Conservation (phyloP, 768 basidiomycete genomes). For the Pleurotus tuber-regium region DNA sequence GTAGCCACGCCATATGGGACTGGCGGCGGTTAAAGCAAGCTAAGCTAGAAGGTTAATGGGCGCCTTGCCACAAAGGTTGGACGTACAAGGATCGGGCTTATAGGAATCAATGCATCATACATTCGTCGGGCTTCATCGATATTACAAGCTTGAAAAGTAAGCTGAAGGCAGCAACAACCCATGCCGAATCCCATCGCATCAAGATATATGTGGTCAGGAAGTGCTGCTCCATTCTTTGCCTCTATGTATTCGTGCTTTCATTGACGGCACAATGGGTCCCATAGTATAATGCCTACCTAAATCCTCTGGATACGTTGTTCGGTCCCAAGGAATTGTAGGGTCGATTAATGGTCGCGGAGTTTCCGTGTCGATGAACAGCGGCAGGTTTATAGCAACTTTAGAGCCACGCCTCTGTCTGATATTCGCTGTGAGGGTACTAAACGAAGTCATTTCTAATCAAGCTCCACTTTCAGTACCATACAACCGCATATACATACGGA, state of each 20-base stretch:
- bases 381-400: slow-evolving; percentile 94
- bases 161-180: slow-evolving; percentile 97
- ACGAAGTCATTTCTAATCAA: slow-evolving; percentile 18
- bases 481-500: slow-evolving; percentile 63
- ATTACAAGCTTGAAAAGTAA: slow-evolving; percentile 97
- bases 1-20: slow-evolving; percentile 92
- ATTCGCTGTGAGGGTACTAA: slow-evolving; percentile 94
- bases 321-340: slow-evolving; percentile 87
- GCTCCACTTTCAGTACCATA: slow-evolving; percentile 6
- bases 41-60: slow-evolving; percentile 26
- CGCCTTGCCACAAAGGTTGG: neutral
- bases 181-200: slow-evolving; percentile 99
- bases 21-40: slow-evolving; percentile 93
- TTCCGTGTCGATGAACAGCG: slow-evolving; percentile 83
- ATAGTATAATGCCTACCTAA: slow-evolving; percentile 57
- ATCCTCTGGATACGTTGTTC: slow-evolving; percentile 82
- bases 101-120: slow-evolving; percentile 94
- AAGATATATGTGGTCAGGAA: slow-evolving; percentile 91
- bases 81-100: slow-evolving; percentile 91
- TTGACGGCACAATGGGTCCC: too few relatives aligned
- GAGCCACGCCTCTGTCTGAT: slow-evolving; percentile 88
- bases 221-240: slow-evolving; percentile 86
- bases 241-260: too few relatives aligned
- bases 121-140: slow-evolving; percentile 87
- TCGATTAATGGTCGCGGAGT: slow-evolving; percentile 92